Conservation (phyloP, 768 basidiomycete genomes). For the Tephrocybe sp. region DNA sequence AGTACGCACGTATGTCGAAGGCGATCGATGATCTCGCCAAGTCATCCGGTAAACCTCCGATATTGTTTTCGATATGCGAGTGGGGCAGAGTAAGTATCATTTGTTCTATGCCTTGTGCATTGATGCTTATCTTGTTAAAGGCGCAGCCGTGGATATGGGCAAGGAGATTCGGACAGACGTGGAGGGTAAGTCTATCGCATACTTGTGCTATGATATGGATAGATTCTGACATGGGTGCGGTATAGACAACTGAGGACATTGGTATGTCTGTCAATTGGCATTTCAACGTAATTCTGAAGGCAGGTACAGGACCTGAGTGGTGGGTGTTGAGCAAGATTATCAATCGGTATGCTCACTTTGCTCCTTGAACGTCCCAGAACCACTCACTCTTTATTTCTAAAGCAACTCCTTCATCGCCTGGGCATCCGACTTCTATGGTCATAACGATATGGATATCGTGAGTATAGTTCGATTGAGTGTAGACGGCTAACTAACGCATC, state of each 20-base stretch:
- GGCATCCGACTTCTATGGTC: conserved; percentile 65
- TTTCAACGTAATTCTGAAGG: not conserved
- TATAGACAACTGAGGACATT: conserved; percentile 57
- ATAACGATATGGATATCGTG: conserved; percentile 73
- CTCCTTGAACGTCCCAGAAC: not conserved
- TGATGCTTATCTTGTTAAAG: conserved; percentile 23
- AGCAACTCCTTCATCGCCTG: conserved; percentile 69
- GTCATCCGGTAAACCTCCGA: conserved; percentile 45
- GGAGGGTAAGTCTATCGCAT: conserved; percentile 49
- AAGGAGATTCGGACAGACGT: conserved; percentile 57
- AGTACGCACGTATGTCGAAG: conserved; percentile 60
- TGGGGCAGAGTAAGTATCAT: conserved; percentile 56
- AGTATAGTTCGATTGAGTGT: conserved; percentile 2
- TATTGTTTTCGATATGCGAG: conserved; percentile 64
- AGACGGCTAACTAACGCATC: not conserved
- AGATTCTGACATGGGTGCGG: not conserved
- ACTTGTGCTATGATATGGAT: not conserved
- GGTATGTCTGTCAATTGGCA: conserved; percentile 11
- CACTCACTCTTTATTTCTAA: not conserved
- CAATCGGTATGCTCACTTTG: conserved; percentile 44
- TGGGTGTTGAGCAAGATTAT: conserved; percentile 55
- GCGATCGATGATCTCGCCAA: conserved; percentile 53
- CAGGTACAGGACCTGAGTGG: conserved; percentile 40
- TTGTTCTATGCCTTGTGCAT: not conserved
- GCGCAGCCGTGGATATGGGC: conserved; percentile 55